Evolutionary conservation across 2,329 filamentous ascomycete species (phyloP), one percentile per base, ranked within the genome.

Genomic region (Fusarium sp.): DNA sequence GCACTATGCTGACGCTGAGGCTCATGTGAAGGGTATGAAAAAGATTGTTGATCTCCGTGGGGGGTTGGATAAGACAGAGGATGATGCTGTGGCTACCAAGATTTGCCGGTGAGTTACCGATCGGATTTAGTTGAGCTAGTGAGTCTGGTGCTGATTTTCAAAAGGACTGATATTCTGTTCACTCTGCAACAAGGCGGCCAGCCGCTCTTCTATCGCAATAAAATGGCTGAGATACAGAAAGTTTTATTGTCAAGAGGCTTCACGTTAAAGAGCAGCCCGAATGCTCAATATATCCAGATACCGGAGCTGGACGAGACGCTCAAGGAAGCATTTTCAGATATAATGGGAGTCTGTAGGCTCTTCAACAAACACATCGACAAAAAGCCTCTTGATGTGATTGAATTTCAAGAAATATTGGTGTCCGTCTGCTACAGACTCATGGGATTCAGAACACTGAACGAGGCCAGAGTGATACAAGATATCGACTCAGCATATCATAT

Each of bases 151-250:
- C 43, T 63, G 8, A 63, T 13, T 1, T 4, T 2, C 4, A 1
- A 1, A n/a, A 64, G 61, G 4, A 64, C 61, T 8, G 61, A 64
- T 30, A 58, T 64, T 16, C 13, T 64, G 4, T 64, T 64, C 1
- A 37, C 44, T 4, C 28, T 64, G 10, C 59, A 64, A 18, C 51
- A 64, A 25, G 50, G 44, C 1, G n/a, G 39, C 3, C 11, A 9
- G 0, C 44, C 61, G 2, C 0, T 49, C 0, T 64, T 64, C 4
- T 2, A 50, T 39, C 61, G 61, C 21, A 39, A 64, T 16, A 41
- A 5, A 5, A 58, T 58, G 7, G 2, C 8, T 3, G 16, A 11
- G 2, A 13, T 58, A 9, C 41, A 2, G 2, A 7, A 2, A 0
- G 2, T 3, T 1, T 4, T 64, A 2, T 4, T 3, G 3, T 41